Conservation (phyloP, 257 asterid species). For the Capsicum rhomboideum region DNA sequence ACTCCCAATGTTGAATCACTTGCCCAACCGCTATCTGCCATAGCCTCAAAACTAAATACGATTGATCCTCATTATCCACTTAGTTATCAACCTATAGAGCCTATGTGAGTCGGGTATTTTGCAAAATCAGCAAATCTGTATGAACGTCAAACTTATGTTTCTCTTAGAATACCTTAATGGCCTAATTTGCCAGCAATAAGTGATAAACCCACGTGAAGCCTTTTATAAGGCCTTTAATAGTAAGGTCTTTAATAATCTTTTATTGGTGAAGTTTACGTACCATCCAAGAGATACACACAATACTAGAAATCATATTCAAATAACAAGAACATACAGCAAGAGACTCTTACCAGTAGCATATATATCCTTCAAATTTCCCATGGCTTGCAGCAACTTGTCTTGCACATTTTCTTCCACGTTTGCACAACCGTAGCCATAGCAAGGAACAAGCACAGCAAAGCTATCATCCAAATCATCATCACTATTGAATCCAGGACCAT, state of each 20-base stretch:
- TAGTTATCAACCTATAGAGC: background rate
- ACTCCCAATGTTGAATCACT: too few relatives aligned
- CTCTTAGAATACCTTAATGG: background rate
- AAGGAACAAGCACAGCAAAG: conserved; percentile 46
- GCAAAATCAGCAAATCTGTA: background rate
- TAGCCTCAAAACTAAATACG: too few relatives aligned
- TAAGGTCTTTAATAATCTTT: background rate
- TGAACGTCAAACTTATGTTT: background rate
- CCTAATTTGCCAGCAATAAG: background rate
- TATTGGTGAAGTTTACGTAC: background rate
- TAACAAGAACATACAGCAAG: background rate
- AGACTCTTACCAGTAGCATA: conserved; percentile 24
- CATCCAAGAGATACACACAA: background rate
- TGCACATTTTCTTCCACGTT: conserved; percentile 17
- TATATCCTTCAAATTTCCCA: conserved; percentile 23
- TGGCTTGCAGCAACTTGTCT: conserved; percentile 10
- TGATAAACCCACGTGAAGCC: background rate
- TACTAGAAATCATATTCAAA: background rate
- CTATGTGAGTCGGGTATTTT: background rate
- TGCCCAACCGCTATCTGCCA: too few relatives aligned
- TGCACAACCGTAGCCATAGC: conserved; percentile 28
- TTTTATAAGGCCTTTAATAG: background rate
- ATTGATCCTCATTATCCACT: background rate
- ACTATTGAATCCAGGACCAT: conserved; percentile 27
- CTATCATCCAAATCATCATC: conserved; percentile 32